A percentile compares a stretch with the other conserved stretches of the same genome.
These are phyloP conservation scores for Pterula multifida DNA, from an alignment of 1,284 basidiomycete genomes.

Conservation along the genomic window DNA sequence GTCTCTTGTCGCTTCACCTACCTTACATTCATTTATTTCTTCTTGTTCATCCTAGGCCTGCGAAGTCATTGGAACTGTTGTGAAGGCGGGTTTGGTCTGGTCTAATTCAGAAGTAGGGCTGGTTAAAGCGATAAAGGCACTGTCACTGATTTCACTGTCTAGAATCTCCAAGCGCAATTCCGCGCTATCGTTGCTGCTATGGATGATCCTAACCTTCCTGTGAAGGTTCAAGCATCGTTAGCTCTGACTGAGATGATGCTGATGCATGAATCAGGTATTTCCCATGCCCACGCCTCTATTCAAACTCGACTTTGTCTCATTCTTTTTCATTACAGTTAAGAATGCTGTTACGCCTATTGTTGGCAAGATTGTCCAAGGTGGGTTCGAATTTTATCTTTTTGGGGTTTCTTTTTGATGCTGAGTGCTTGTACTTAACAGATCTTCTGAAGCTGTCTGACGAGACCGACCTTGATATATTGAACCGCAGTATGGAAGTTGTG, in stretches of 20 bases:
- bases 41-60: conserved; percentile 48
- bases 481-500: conserved; percentile 74
- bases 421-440: conserved; percentile 33
- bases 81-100: conserved; percentile 59
- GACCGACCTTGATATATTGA: conserved; percentile 81
- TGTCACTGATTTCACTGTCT: conserved; percentile 1
- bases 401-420: conserved; percentile 1
- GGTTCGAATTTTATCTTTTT: conserved; percentile 11
- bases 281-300: neutral
- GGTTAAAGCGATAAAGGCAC: conserved; percentile 3
- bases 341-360: conserved; percentile 68
- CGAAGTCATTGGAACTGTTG: conserved; percentile 66
- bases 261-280: conserved; percentile 45
- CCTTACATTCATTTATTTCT: conserved; percentile 4
- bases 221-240: conserved; percentile 75
- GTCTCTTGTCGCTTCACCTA: conserved; percentile 17
- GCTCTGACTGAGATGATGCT: conserved; percentile 72
- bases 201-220: conserved; percentile 72
- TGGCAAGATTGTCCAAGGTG: conserved; percentile 79
- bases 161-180: conserved; percentile 58
- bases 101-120: conserved; percentile 44
- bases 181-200: conserved; percentile 47
- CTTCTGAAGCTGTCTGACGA: conserved; percentile 82
- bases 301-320: neutral
- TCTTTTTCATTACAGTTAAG: conserved; percentile 36